These are phyloP conservation scores for Lodderomyces beijingensis DNA, from an alignment of 1,139 yeast species.

Conservation along the genomic window DNA sequence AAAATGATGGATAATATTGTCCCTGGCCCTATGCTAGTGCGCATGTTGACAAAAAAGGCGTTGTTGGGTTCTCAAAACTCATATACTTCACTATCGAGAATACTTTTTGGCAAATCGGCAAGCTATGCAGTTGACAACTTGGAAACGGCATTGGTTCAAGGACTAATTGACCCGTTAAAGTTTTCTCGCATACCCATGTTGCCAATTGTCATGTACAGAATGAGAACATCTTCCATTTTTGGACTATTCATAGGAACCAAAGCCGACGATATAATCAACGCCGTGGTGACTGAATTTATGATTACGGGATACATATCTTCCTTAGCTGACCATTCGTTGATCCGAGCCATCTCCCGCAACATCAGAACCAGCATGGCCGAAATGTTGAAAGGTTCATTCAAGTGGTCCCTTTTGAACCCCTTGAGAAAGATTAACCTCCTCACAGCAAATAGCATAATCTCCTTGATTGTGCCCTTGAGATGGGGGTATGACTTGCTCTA, in stretches of 20 bases:
- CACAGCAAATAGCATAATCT: slow-evolving; percentile 30
- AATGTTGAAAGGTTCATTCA: slow-evolving; percentile 1
- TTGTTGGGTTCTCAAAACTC: slow-evolving; percentile 7
- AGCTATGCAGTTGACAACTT: slow-evolving; percentile 25
- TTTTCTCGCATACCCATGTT: slow-evolving; percentile 38
- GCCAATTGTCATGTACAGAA: slow-evolving; percentile 37
- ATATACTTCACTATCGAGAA: slow-evolving; percentile 15
- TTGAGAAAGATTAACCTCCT: slow-evolving; percentile 26
- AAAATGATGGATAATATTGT: slow-evolving; percentile 36
- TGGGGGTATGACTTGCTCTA: slow-evolving; percentile 36
- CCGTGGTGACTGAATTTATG: slow-evolving; percentile 33
- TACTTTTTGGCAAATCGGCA: slow-evolving; percentile 17
- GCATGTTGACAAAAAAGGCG: slow-evolving; percentile 21
- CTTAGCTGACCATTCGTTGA: slow-evolving; percentile 34
- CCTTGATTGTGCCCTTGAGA: slow-evolving; percentile 33
- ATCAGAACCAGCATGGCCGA: slow-evolving; percentile 1
- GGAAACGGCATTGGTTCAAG: slow-evolving; percentile 32
- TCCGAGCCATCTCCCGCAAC: slow-evolving; percentile 16
- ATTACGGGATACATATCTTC: slow-evolving; percentile 37
- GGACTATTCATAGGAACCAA: slow-evolving; percentile 22
- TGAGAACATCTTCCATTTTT: slow-evolving; percentile 35
- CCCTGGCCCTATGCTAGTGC: slow-evolving; percentile 32
- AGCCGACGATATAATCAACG: slow-evolving; percentile 15
- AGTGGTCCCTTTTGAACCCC: slow-evolving; percentile 9
- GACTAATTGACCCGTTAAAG: slow-evolving; percentile 37